A percentile compares a stretch with the other conserved stretches of the same genome.
phyloP scores from a whole-genome alignment of 1,284 basidiomycete species.

The Schizophyllum amplum region DNA sequence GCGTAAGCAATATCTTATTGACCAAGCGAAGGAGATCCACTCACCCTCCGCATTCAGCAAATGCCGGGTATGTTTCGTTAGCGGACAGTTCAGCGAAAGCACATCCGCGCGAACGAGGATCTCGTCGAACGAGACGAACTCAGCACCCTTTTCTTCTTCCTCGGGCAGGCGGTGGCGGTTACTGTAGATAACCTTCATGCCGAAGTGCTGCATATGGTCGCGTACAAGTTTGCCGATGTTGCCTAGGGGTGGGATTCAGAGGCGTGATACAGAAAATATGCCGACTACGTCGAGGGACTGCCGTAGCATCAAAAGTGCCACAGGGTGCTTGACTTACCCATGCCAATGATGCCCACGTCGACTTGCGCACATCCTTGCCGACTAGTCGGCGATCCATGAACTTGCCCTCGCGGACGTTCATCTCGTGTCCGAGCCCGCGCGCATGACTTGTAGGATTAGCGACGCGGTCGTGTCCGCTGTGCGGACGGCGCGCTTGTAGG shows the following conservation, averaged over 20 bases:
- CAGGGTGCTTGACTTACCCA: slow-evolving; percentile 16
- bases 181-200: slow-evolving; percentile 15
- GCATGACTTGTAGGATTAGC: slow-evolving; percentile 13
- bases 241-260: neutral
- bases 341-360: slow-evolving; percentile 14
- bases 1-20: neutral
- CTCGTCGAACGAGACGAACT: slow-evolving; percentile 12
- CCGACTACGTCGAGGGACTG: too few relatives aligned
- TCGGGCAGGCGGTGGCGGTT: slow-evolving; percentile 9
- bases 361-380: slow-evolving; percentile 1
- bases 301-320: too few relatives aligned
- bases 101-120: slow-evolving; percentile 12
- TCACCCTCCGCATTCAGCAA: slow-evolving; percentile 9
- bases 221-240: neutral
- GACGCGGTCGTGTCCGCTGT: slow-evolving; percentile 14
- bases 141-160: slow-evolving; percentile 10
- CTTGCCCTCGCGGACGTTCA: slow-evolving; percentile 10
- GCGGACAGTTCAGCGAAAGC: slow-evolving; percentile 13
- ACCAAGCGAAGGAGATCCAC: neutral
- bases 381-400: slow-evolving; percentile 7
- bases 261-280: too few relatives aligned
- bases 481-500: slow-evolving; percentile 11
- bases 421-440: slow-evolving; percentile 10
- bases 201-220: slow-evolving; percentile 13
- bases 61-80: slow-evolving; percentile 12